phyloP scores from a whole-genome alignment of 202 grass and related monocot species.

The Setaria italica region DNA sequence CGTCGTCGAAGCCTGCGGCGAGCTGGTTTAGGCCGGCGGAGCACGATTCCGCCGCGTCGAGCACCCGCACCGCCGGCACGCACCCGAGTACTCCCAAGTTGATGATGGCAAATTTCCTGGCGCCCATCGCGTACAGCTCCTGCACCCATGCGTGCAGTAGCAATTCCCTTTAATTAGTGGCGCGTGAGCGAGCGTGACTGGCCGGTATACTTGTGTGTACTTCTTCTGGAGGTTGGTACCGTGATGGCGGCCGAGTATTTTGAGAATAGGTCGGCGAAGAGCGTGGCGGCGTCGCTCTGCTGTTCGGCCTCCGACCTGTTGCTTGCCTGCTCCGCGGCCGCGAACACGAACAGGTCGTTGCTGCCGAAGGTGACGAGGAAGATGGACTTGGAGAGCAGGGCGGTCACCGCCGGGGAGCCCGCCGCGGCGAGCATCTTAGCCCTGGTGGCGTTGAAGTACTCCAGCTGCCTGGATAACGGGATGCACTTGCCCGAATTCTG shows the following conservation, averaged over 20 bases:
- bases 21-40: slow-evolving; percentile 27
- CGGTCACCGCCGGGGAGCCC: background rate
- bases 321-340: background rate
- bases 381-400: slow-evolving; percentile 37
- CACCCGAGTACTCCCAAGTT: slow-evolving; percentile 33
- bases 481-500: slow-evolving; percentile 18
- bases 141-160: background rate
- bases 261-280: slow-evolving; percentile 20
- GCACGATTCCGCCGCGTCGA: slow-evolving; percentile 11
- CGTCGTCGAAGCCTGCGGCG: background rate
- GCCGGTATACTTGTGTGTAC: too few relatives aligned
- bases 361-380: slow-evolving; percentile 44
- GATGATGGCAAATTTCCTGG: slow-evolving; percentile 40
- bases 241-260: slow-evolving; percentile 29
- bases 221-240: too few relatives aligned
- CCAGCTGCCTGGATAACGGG: slow-evolving; percentile 41
- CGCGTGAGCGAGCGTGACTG: too few relatives aligned
- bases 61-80: background rate
- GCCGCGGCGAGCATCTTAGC: background rate
- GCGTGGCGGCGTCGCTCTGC: background rate
- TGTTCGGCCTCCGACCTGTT: background rate
- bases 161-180: too few relatives aligned
- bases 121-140: slow-evolving; percentile 42
- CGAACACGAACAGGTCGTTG: slow-evolving; percentile 54
- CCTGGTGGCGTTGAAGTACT: slow-evolving; percentile 28